Percentiles rank a stretch among this genome's conserved stretches.
phyloP scores from a whole-genome alignment of 169 alveolate genomes.

The Plasmodium billcollinsi region DNA sequence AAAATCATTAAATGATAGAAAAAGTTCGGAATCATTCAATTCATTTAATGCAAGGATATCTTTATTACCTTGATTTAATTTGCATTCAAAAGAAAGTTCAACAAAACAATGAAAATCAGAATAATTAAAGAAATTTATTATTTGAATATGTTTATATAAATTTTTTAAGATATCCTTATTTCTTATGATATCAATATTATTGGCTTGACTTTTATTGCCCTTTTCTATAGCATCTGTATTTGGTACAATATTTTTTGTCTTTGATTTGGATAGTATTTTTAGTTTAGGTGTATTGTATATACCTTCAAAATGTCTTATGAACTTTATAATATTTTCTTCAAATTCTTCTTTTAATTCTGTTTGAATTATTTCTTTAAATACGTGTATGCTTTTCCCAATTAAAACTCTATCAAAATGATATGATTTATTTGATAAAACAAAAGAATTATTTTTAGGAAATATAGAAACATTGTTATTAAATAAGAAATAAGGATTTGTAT shows the following conservation, averaged over 20 bases:
- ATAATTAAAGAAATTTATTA: conserved; percentile 49
- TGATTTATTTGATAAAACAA: conserved; percentile 21
- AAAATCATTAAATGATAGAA: conserved; percentile 44
- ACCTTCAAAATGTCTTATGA: conserved; percentile 29
- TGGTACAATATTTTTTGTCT: not conserved
- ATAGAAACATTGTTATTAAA: conserved; percentile 52
- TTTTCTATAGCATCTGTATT: not conserved
- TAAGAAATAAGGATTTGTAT: conserved; percentile 68
- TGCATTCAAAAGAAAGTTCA: conserved; percentile 46
- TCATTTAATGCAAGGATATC: not conserved
- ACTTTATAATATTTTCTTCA: conserved; percentile 35
- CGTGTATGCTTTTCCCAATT: conserved; percentile 24
- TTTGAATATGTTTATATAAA: conserved; percentile 51
- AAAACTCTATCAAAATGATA: conserved; percentile 61
- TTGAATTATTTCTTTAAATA: conserved; percentile 31
- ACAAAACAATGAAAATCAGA: conserved; percentile 59
- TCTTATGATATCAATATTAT: conserved; percentile 1
- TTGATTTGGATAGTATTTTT: not conserved
- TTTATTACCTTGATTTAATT: not conserved
- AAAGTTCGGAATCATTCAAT: not conserved
- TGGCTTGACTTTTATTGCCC: not conserved
- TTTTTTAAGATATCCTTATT: conserved; percentile 30
- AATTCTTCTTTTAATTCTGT: conserved; percentile 25
- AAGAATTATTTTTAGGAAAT: conserved; percentile 25
- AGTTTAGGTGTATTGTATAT: conserved; percentile 29